Evolutionary conservation across 2,329 filamentous ascomycete species (phyloP).

Genomic region (Fusarium proliferatum): DNA sequence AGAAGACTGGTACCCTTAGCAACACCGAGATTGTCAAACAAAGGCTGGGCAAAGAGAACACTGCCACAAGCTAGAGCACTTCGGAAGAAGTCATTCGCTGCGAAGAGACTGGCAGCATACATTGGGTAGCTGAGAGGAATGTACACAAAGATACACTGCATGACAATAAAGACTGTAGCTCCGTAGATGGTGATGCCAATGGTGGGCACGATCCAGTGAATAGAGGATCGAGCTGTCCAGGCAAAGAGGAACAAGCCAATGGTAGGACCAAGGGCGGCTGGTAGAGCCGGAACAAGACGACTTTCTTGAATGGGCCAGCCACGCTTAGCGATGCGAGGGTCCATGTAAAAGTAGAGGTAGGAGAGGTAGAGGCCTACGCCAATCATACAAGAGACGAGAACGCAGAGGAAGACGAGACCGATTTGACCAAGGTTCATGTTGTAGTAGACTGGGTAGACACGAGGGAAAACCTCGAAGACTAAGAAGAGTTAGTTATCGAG

Average conservation of each 20-base stretch:
- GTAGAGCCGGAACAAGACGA: slow-evolving; percentile 66
- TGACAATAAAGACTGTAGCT: slow-evolving; percentile 63
- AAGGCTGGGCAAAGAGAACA: slow-evolving; percentile 69
- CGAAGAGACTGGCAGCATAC: slow-evolving; percentile 69
- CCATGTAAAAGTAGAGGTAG: slow-evolving; percentile 65
- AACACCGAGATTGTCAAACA: slow-evolving; percentile 70
- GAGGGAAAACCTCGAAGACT: slow-evolving; percentile 73
- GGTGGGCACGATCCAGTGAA: slow-evolving; percentile 67
- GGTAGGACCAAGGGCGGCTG: slow-evolving; percentile 63
- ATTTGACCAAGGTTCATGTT: slow-evolving; percentile 67
- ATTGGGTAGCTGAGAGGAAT: slow-evolving; percentile 66
- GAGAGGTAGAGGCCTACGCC: slow-evolving; percentile 60
- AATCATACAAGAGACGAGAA: slow-evolving; percentile 67
- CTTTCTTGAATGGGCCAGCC: slow-evolving; percentile 64
- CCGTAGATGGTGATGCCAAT: slow-evolving; percentile 68
- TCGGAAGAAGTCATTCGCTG: slow-evolving; percentile 69
- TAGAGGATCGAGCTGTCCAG: slow-evolving; percentile 63
- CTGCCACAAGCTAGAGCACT: slow-evolving; percentile 68
- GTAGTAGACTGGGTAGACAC: slow-evolving; percentile 71
- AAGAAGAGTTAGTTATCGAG: slow-evolving; percentile 14
- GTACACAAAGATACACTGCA: slow-evolving; percentile 71
- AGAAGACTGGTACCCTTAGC: slow-evolving; percentile 67
- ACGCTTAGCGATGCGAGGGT: slow-evolving; percentile 60
- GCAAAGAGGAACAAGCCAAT: slow-evolving; percentile 71
- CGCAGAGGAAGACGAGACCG: slow-evolving; percentile 70